Percentiles rank a stretch among this genome's conserved stretches.
Conservation (phyloP, 129 eudicot species). For the Artemisia argyi region DNA sequence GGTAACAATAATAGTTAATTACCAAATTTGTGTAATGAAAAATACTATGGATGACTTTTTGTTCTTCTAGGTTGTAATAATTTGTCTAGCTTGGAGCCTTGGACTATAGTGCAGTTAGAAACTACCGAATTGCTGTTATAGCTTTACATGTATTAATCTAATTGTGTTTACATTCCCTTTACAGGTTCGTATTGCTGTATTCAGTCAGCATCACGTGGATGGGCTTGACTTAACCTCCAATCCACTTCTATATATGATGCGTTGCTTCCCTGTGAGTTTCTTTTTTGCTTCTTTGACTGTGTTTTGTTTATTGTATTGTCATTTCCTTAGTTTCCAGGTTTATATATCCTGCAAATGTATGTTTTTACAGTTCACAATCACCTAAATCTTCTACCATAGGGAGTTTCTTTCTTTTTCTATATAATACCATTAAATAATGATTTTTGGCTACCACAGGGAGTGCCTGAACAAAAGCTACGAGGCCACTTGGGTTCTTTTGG, state of each 20-base stretch:
- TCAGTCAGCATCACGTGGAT: slow-evolving; percentile 98
- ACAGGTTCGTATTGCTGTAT: slow-evolving; percentile 98
- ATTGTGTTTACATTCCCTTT: not conserved
- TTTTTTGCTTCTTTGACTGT: not conserved
- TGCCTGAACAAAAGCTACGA: slow-evolving; percentile 96
- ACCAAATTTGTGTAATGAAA: not conserved
- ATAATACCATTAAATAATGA: slow-evolving; percentile 7
- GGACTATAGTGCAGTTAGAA: not conserved
- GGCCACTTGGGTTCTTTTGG: slow-evolving; percentile 96
- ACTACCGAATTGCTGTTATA: not conserved
- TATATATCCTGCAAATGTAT: not conserved
- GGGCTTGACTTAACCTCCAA: slow-evolving; percentile 97
- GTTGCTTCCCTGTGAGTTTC: slow-evolving; percentile 91
- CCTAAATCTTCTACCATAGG: not conserved
- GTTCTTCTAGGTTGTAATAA: slow-evolving; percentile 5
- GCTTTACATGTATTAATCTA: slow-evolving; percentile 12
- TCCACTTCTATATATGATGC: slow-evolving; percentile 98
- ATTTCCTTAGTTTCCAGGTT: not conserved
- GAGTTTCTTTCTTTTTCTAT: not conserved
- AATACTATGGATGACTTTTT: not conserved
- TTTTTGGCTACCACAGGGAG: slow-evolving; percentile 64
- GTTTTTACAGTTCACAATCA: not conserved
- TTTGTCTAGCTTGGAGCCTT: not conserved
- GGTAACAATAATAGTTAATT: slow-evolving; percentile 40
- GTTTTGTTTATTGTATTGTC: no score